These are phyloP conservation scores for Aspergillus ruber DNA, from an alignment of 2,329 filamentous ascomycete species.

Conservation along the genomic window DNA sequence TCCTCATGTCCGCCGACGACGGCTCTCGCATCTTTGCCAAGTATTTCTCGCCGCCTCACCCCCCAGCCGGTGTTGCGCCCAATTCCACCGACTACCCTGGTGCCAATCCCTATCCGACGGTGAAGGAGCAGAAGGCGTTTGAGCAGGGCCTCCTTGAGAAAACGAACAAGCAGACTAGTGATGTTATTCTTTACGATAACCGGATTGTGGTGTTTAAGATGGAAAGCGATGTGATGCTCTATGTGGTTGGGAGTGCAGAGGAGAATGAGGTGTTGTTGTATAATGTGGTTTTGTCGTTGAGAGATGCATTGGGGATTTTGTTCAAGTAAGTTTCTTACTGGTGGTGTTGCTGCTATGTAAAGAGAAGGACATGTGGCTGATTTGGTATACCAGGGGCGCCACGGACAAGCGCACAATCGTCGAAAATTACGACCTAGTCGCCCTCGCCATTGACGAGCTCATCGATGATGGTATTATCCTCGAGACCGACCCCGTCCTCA, in stretches of 20 bases:
- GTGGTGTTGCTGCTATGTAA: background rate
- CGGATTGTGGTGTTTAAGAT: slow-evolving; percentile 95
- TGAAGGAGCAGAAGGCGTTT: slow-evolving; percentile 93
- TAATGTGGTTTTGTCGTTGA: slow-evolving; percentile 83
- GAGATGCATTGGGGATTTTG: slow-evolving; percentile 82
- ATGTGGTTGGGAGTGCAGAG: slow-evolving; percentile 82
- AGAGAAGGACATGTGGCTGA: slow-evolving; percentile 10
- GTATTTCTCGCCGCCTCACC: slow-evolving; percentile 73
- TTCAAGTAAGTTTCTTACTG: slow-evolving; percentile 63
- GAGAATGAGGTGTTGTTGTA: slow-evolving; percentile 98
- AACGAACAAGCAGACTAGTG: slow-evolving; percentile 88
- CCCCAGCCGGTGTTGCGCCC: slow-evolving; percentile 52
- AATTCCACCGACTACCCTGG: slow-evolving; percentile 55
- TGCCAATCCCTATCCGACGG: slow-evolving; percentile 73
- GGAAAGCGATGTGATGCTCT: slow-evolving; percentile 94
- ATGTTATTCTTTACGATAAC: slow-evolving; percentile 97
- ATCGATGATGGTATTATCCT: slow-evolving; percentile 94
- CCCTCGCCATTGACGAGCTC: slow-evolving; percentile 90
- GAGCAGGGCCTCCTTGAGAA: slow-evolving; percentile 95
- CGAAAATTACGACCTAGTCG: slow-evolving; percentile 96
- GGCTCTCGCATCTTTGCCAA: slow-evolving; percentile 88
- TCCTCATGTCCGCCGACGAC: slow-evolving; percentile 78
- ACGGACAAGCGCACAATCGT: slow-evolving; percentile 97
- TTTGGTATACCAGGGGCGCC: slow-evolving; percentile 65
- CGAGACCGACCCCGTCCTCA: slow-evolving; percentile 91